Evolutionary conservation across 2,329 filamentous ascomycete genomes (phyloP).

Genomic region (Exophiala oligosperma): DNA sequence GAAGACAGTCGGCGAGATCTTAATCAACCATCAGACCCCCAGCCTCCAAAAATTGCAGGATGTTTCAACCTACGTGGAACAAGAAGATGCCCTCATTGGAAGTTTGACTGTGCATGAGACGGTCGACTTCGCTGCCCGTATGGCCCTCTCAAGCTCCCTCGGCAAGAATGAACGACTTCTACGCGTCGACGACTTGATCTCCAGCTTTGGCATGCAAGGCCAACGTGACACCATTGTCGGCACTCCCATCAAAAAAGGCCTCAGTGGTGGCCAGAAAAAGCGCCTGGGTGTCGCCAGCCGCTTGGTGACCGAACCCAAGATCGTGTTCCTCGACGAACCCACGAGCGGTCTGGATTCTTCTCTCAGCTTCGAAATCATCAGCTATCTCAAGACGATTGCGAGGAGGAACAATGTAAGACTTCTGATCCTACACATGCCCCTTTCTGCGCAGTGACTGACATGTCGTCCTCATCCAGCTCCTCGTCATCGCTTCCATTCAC

Average conservation of each 20-base stretch:
- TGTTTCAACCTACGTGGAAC: constrained; percentile 78
- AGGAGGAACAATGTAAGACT: constrained; percentile 32
- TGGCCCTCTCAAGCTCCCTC: constrained; percentile 57
- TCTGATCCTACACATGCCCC: too few species aligned
- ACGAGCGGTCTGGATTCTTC: constrained; percentile 81
- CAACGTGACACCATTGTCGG: constrained; percentile 74
- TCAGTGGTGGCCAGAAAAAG: constrained; percentile 83
- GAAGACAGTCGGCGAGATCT: constrained; percentile 54
- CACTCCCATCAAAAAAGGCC: constrained; percentile 78
- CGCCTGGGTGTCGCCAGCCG: constrained; percentile 77
- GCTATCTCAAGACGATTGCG: constrained; percentile 67
- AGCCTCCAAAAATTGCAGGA: constrained; percentile 59
- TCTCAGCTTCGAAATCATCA: constrained; percentile 73
- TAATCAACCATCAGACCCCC: constrained; percentile 63
- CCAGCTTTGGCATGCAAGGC: constrained; percentile 69
- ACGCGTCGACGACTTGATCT: constrained; percentile 66
- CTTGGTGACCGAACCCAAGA: constrained; percentile 75
- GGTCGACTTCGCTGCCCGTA: constrained; percentile 71
- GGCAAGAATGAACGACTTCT: constrained; percentile 59
- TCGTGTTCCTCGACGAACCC: constrained; percentile 81
- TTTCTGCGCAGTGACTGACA: too few species aligned
- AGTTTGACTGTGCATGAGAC: constrained; percentile 80
- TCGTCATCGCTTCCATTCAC: constrained; percentile 81
- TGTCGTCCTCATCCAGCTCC: constrained; percentile 50
- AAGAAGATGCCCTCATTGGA: constrained; percentile 82